These are phyloP conservation scores for Arxiozyma telluris DNA, from an alignment of 1,139 yeast genomes.

Conservation along the genomic window DNA sequence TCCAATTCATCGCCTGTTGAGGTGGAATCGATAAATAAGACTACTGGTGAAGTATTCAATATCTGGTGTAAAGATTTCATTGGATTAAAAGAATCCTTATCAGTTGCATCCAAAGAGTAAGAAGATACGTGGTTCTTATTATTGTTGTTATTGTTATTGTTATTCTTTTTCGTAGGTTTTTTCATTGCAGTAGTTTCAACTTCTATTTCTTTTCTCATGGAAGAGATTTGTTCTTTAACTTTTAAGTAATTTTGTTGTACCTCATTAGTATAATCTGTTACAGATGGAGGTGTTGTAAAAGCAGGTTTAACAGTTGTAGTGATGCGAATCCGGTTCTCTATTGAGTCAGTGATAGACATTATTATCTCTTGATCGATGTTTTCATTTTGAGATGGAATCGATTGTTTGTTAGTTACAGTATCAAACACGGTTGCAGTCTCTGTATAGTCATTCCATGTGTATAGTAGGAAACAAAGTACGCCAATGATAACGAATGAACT, in stretches of 20 bases:
- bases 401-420: background rate
- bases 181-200: background rate
- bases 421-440: background rate
- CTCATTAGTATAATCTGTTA: slow-evolving; percentile 2
- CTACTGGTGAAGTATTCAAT: slow-evolving; percentile 23
- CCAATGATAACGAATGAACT: slow-evolving; percentile 7
- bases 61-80: slow-evolving; percentile 15
- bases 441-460: slow-evolving; percentile 11
- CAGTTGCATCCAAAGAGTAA: background rate
- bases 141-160: background rate
- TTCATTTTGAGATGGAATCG: background rate
- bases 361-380: background rate
- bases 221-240: slow-evolving; percentile 14
- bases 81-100: background rate
- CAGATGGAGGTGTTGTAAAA: background rate
- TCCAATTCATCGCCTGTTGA: slow-evolving; percentile 35
- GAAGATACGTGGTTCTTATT: background rate
- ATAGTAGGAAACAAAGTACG: slow-evolving; percentile 4
- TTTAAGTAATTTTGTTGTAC: slow-evolving; percentile 8
- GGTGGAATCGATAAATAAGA: slow-evolving; percentile 19
- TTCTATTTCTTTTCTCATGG: slow-evolving; percentile 11
- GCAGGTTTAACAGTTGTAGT: background rate
- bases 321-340: background rate
- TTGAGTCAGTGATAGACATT: background rate
- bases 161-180: background rate